Evolutionary conservation across 306 rosid genomes (phyloP), one percentile per base, ranked within the genome.

Genomic region (Trifolium pratense): DNA sequence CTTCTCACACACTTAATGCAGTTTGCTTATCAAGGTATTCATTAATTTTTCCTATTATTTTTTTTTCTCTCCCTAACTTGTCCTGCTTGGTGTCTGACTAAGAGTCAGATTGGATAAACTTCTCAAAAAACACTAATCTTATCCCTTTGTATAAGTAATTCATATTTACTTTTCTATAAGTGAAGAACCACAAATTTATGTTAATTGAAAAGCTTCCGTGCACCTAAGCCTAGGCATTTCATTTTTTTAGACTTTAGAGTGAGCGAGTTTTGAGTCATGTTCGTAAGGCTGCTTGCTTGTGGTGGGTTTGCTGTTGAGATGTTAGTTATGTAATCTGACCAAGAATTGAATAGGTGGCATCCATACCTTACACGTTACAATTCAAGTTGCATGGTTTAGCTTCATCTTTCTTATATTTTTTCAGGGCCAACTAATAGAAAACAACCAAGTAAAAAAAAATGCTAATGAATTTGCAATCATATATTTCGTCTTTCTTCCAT

Each of bases 1-100:
- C 99, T 75, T 95, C 99, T 72, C 99, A 95, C 78, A 87, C 97
- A 26, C 92, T 95, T 53, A 95, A 91, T 77, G 91, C 99, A 65
- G 89, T 90, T 80, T 91, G 99, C 85, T 86, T 95, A 76, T 86
- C 97, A 56, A 97, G 99, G 99, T 95, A 88, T 46, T 53, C 13
- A 32, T 66, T 65, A 64, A 29, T 29, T 29, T 0, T 29, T 29
- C 3, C 31, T 26, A 26, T 3, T 26, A 26, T 26, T 26, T 26
- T 26, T 26, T 26, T 26, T 26, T 29, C 32, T 29, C 32, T 29
- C 32, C 5, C 32, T 4, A 29, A 29, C 32, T 29, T 4, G 5
- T 29, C 32, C 32, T 29, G 32, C 32, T 29, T 29, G 32, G 32
- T 29, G 32, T 29, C 32, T 29, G 32, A 29, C 32, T 4, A 4